Evolutionary conservation across 2,329 filamentous ascomycete species (phyloP), one percentile per base, ranked within the genome.

Genomic region (Fusarium gaditjirri): DNA sequence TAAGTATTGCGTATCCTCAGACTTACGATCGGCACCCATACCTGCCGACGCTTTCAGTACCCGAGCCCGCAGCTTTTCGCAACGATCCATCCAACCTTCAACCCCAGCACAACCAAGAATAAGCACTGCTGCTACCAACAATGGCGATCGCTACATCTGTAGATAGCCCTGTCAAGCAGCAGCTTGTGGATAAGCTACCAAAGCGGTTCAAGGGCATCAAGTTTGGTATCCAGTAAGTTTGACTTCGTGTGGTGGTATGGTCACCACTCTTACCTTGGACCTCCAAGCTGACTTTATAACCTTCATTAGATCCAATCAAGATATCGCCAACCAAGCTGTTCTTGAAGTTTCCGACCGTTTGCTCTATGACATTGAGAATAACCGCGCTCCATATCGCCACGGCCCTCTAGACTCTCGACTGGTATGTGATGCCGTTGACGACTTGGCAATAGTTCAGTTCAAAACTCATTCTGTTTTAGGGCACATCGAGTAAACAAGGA

Each of bases 301-400:
- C 49, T 21, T 54, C 57, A 23, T 72, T 49, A 94, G 93, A 78
- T 97, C 95, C 31, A 94, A 93, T 77, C 93, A 97, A 80, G 94
- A 98, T 79, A 97, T 98, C 75, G 93, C 97, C 75, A 97, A 95
- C 79, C 96, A 99, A 83, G 94, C 93, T 71, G 94, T 98, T 63
- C 89, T 98, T 74, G 94, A 98, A 83, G 92, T 99, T 64, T 97
- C 94, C n/a, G 93, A 98, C 81, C 91, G 94, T 77, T 91, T 95
- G 81, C 91, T 98, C 69, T 99, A 97, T 86, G 94, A 99, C 81
- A 89, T 97, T 75, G 91, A 93, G 75, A 91, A 92, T 78, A 91
- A 91, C 78, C 91, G 94, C 79, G 89, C 88, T 57, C 90, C 94
- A 23, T 94, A 93, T 65, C 86, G 88, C 65, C 90, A 98, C 85